Conservation (phyloP, 495 filamentous ascomycete species). For the Clavariopsis aquatica region DNA sequence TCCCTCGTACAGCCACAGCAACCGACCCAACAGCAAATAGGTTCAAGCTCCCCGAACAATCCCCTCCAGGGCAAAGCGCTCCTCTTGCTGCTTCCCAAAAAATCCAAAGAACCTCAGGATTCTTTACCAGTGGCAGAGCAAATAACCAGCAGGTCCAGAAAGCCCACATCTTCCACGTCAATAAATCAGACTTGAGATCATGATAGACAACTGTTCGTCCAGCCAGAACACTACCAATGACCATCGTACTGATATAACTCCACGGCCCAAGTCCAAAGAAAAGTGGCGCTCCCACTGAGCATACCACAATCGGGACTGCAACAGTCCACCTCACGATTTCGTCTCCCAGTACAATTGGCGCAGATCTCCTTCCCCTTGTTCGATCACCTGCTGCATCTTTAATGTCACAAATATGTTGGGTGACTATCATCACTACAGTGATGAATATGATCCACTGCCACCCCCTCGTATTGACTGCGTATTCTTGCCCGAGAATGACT, state of each 20-base stretch:
- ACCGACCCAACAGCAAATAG: background rate
- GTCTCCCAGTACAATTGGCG: slow-evolving; percentile 26
- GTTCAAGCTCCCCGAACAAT: slow-evolving; percentile 4
- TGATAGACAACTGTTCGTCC: slow-evolving; percentile 2
- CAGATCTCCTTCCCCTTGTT: slow-evolving; percentile 9
- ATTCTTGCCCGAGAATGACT: background rate
- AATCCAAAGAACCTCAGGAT: background rate
- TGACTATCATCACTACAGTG: slow-evolving; percentile 8
- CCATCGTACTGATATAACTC: background rate
- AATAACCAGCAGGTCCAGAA: slow-evolving; percentile 20
- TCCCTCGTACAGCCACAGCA: slow-evolving; percentile 8
- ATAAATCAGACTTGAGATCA: slow-evolving; percentile 13
- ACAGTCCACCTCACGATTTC: slow-evolving; percentile 15
- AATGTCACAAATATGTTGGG: slow-evolving; percentile 20
- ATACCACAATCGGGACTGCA: slow-evolving; percentile 14
- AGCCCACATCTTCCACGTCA: slow-evolving; percentile 21
- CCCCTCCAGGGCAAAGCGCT: slow-evolving; percentile 3
- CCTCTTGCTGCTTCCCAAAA: background rate
- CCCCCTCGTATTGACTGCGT: background rate
- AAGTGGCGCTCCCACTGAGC: background rate
- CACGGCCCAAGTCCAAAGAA: slow-evolving; percentile 10
- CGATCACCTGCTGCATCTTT: slow-evolving; percentile 26
- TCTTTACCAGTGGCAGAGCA: slow-evolving; percentile 15
- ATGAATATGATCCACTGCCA: slow-evolving; percentile 18
- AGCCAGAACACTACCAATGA: slow-evolving; percentile 5